phyloP scores from a whole-genome alignment of 495 filamentous ascomycete species.

The Aspergillus coremiiformis region DNA sequence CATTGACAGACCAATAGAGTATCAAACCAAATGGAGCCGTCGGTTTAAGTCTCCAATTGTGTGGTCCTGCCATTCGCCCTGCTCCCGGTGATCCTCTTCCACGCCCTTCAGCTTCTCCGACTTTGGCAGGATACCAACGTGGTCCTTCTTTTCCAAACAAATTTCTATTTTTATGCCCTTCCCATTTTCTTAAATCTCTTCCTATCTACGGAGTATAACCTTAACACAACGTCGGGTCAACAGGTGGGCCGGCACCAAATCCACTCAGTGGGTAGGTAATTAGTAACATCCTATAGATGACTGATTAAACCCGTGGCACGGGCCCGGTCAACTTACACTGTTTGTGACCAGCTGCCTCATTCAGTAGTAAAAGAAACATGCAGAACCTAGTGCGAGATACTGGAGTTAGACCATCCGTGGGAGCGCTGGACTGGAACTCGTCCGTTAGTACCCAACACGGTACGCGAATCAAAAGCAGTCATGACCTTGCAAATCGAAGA shows the following conservation, averaged over 20 bases:
- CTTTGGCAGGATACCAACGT: background rate
- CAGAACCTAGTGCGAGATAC: slow-evolving; percentile 6
- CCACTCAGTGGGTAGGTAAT: background rate
- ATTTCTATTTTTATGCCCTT: background rate
- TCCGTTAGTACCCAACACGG: background rate
- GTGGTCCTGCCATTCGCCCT: slow-evolving; percentile 6
- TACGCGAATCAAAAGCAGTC: slow-evolving; percentile 6
- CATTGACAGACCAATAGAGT: background rate
- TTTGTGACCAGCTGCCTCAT: background rate
- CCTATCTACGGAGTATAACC: background rate
- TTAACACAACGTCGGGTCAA: background rate
- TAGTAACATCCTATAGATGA: background rate
- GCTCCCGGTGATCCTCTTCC: background rate
- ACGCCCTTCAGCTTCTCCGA: background rate
- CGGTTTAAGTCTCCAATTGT: slow-evolving; percentile 4
- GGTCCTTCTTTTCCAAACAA: background rate
- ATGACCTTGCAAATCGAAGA: slow-evolving; percentile 9
- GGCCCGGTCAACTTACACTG: slow-evolving; percentile 3
- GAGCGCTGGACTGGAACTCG: slow-evolving; percentile 4
- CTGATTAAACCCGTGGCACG: slow-evolving; percentile 3
- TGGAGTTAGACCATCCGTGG: slow-evolving; percentile 4
- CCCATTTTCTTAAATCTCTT: background rate
- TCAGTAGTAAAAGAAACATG: slow-evolving; percentile 9
- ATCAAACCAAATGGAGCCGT: slow-evolving; percentile 5
- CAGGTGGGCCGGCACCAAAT: background rate